A percentile compares a stretch with the other conserved stretches of the same genome.
Evolutionary conservation across 2,329 filamentous ascomycete species (phyloP).

Genomic region (Aureobasidium zeae): DNA sequence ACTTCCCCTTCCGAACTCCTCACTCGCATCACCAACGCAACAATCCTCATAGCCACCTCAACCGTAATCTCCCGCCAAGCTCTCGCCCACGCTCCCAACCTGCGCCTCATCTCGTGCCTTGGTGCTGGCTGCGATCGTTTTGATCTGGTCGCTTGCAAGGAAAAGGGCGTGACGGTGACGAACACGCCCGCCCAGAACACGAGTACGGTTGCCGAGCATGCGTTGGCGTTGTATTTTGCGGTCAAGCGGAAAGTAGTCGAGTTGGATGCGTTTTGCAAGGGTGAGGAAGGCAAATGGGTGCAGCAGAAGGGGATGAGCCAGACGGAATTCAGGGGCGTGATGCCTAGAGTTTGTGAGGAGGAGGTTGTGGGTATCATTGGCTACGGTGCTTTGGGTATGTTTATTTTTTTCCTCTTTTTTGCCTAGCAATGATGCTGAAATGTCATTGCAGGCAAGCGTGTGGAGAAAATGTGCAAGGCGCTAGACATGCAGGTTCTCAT

Average conservation of each 20-base stretch:
- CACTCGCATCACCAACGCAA: conserved; percentile 37
- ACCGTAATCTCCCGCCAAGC: conserved; percentile 34
- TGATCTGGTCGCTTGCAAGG: conserved; percentile 36
- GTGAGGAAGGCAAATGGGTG: conserved; percentile 34
- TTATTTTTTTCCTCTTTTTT: conserved; percentile 11
- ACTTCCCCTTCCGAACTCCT: conserved; percentile 32
- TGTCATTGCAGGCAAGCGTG: conserved; percentile 29
- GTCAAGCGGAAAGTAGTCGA: conserved; percentile 34
- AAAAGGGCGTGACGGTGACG: conserved; percentile 37
- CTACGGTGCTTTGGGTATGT: conserved; percentile 39
- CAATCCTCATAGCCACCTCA: conserved; percentile 37
- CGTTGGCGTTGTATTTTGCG: conserved; percentile 42
- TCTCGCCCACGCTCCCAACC: conserved; percentile 33
- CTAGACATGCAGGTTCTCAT: conserved; percentile 43
- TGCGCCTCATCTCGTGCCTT: conserved; percentile 37
- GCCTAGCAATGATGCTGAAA: background rate
- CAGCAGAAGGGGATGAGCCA: conserved; percentile 31
- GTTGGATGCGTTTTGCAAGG: conserved; percentile 29
- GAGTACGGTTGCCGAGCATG: conserved; percentile 39
- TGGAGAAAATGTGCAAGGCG: conserved; percentile 36
- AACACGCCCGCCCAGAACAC: conserved; percentile 42
- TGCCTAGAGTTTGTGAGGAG: conserved; percentile 38
- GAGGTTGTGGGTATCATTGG: conserved; percentile 43
- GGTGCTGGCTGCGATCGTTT: conserved; percentile 42
- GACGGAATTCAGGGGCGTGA: conserved; percentile 24